These are phyloP conservation scores for Huiozyma sinensis DNA, from an alignment of 805 yeast genomes.

Conservation along the genomic window DNA sequence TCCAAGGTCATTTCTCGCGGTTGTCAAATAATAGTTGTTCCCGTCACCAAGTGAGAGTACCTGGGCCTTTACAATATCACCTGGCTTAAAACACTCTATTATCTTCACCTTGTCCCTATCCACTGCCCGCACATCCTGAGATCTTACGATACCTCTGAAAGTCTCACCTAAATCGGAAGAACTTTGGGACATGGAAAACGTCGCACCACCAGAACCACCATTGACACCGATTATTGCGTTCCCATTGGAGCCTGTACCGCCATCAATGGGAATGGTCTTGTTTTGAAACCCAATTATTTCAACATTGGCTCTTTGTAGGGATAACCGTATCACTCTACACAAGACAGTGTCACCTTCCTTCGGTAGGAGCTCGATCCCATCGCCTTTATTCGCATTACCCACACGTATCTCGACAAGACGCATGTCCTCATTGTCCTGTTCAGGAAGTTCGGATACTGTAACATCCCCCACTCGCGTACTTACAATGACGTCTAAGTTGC, in stretches of 20 bases:
- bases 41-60: constrained; percentile 89
- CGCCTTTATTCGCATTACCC: constrained; percentile 1
- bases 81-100: constrained; percentile 73
- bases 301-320: constrained; percentile 59
- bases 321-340: constrained; percentile 59
- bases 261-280: constrained; percentile 46
- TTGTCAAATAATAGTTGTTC: constrained; percentile 73
- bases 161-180: constrained; percentile 75
- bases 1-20: constrained; percentile 86
- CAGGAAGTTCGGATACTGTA: constrained; percentile 4
- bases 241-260: constrained; percentile 57
- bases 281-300: constrained; percentile 65
- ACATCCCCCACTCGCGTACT: constrained; percentile 60
- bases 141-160: constrained; percentile 74
- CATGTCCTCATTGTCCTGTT: constrained; percentile 4
- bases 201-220: constrained; percentile 46
- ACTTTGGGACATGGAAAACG: constrained; percentile 34
- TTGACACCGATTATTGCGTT: constrained; percentile 32
- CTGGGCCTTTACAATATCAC: constrained; percentile 80
- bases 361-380: constrained; percentile 32
- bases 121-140: constrained; percentile 83
- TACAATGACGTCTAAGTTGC: constrained; percentile 35
- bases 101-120: constrained; percentile 82
- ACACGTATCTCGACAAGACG: constrained; percentile 4
- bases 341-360: constrained; percentile 76